Evolutionary conservation across 2,329 filamentous ascomycete species (phyloP), one percentile per base, ranked within the genome.

Genomic region (Graphium sp.): DNA sequence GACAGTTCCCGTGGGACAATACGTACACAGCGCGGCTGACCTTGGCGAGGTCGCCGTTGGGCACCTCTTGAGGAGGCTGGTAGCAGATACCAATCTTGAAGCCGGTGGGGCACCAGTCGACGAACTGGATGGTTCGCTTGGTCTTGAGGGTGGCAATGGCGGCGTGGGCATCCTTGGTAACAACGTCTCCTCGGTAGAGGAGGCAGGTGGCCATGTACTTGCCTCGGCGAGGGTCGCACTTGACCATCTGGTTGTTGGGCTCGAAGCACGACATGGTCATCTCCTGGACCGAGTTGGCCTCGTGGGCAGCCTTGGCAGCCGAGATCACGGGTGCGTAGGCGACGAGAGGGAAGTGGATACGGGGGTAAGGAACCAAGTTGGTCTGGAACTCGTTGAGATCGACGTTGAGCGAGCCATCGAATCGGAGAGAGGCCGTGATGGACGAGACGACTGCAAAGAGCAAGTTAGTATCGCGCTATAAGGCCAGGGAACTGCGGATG

Each of bases 41-140:
- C 70, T 92, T 89, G 58, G 89, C 87, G 39, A 95, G 73, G 52
- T 95, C 89, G 48, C 87, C 87, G 62, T 94, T 92, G 49, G 84
- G 89, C 33, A 95, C 87, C 60, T 81, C 79, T 66, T 91, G 74
- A 41, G 87, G 87, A 50, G 85, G 81, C 68, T 95, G 85, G 76
- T 91, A 95, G 80, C 85, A 94, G 69, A 98, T 98, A 70, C 89
- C 89, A 44, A 98, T 82, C 81, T 98, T 98, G 79, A 98, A 98
- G 44, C 89, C 89, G 58, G 89, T 98, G 36, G 89, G 89, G 74
- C 89, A 98, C 89, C 89, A 98, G 65, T 98, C 89, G 52, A 98
- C 89, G 55, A 95, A 93, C 64, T 95, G 85, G 53, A 98, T 92
- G 46, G 89, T 93, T 49, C 83, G 80, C 80, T 94, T 95, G 58